Conservation (phyloP, 2,329 filamentous ascomycete genomes). For the Aspergillus persii region DNA sequence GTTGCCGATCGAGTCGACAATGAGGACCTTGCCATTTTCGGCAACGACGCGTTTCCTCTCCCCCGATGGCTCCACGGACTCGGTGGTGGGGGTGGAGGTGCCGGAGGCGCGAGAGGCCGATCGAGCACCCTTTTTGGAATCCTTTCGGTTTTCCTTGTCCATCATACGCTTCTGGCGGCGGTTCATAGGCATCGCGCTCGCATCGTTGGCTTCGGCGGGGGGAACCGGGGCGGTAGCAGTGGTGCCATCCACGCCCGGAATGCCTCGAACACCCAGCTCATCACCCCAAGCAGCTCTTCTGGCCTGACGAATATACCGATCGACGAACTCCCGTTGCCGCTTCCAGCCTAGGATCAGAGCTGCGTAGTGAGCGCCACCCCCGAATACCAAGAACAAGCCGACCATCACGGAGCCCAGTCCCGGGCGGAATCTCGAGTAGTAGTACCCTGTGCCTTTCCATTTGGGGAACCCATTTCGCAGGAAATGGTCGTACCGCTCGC, state of each 20-base stretch:
- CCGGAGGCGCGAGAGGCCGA: slow-evolving; percentile 38
- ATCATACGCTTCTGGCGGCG: slow-evolving; percentile 83
- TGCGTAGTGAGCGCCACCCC: slow-evolving; percentile 83
- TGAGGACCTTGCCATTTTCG: slow-evolving; percentile 90
- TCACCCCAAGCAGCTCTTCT: slow-evolving; percentile 87
- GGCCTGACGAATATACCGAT: slow-evolving; percentile 87
- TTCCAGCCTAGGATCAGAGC: slow-evolving; percentile 83
- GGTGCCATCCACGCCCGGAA: slow-evolving; percentile 62
- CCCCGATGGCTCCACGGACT: slow-evolving; percentile 63
- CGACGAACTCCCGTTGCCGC: slow-evolving; percentile 85
- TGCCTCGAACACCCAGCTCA: slow-evolving; percentile 62
- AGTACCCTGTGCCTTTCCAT: slow-evolving; percentile 98
- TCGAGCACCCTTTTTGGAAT: slow-evolving; percentile 52
- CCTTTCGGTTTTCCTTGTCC: slow-evolving; percentile 73
- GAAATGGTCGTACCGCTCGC: slow-evolving; percentile 94
- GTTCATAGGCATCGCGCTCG: slow-evolving; percentile 65
- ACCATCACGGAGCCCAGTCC: slow-evolving; percentile 80
- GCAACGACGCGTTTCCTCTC: slow-evolving; percentile 84
- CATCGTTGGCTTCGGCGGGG: slow-evolving; percentile 43
- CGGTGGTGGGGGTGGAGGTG: slow-evolving; percentile 52
- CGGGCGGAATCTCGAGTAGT: slow-evolving; percentile 90
- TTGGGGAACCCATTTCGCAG: slow-evolving; percentile 86
- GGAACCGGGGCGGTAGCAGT: slow-evolving; percentile 38
- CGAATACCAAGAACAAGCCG: slow-evolving; percentile 77
- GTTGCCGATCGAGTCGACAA: slow-evolving; percentile 88